These are phyloP conservation scores for Agrostemma githago DNA, from an alignment of 148 eudicot species.

Conservation along the genomic window DNA sequence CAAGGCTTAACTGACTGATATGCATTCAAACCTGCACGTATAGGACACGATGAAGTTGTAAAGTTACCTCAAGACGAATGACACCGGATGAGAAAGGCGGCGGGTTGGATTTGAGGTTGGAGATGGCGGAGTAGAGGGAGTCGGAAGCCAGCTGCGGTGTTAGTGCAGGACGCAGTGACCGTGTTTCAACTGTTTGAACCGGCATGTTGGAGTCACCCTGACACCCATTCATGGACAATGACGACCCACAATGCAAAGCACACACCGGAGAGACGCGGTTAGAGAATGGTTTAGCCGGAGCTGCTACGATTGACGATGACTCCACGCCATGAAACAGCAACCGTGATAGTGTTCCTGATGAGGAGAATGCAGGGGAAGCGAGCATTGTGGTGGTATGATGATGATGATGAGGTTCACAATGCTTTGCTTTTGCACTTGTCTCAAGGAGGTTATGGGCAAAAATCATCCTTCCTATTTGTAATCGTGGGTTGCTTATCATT, in stretches of 20 bases:
- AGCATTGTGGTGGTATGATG: conserved; percentile 20
- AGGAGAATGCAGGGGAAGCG: conserved; percentile 18
- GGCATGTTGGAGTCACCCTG: conserved; percentile 48
- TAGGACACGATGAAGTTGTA: no score
- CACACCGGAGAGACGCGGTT: not conserved
- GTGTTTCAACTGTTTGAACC: conserved; percentile 52
- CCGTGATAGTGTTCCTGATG: conserved; percentile 26
- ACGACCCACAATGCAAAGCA: not conserved
- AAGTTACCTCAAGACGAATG: conserved; percentile 74
- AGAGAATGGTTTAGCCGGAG: conserved; percentile 1
- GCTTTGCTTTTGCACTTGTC: not conserved
- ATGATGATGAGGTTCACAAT: not conserved
- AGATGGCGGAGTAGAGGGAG: conserved; percentile 44
- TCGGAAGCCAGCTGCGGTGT: conserved; percentile 50
- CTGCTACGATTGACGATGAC: not conserved
- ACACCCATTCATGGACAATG: conserved; percentile 84
- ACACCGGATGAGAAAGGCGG: conserved; percentile 64
- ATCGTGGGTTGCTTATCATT: conserved; percentile 1
- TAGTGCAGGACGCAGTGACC: conserved; percentile 44
- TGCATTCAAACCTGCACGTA: no score
- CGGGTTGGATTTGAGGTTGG: conserved; percentile 38
- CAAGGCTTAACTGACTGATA: no score
- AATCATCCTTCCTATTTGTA: not conserved
- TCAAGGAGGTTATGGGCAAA: not conserved
- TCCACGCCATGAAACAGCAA: conserved; percentile 25